phyloP scores from a whole-genome alignment of 805 yeast species.

The Cyberlindnera euphorbiiphila region DNA sequence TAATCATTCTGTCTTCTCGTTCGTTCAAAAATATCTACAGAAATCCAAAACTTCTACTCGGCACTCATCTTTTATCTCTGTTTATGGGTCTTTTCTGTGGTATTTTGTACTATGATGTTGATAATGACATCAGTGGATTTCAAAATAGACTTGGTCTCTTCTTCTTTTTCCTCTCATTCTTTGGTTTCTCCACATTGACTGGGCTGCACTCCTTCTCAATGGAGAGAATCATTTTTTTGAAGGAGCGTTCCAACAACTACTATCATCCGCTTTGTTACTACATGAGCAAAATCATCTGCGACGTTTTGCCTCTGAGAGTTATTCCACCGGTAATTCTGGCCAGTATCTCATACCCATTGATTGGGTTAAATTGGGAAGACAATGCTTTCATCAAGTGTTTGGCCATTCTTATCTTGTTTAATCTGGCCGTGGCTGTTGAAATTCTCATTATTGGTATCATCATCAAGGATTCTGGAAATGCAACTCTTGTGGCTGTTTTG shows the following conservation, averaged over 20 bases:
- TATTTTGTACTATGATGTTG: constrained; percentile 72
- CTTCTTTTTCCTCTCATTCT: constrained; percentile 84
- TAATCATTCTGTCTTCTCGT: constrained; percentile 73
- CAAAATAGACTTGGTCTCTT: constrained; percentile 93
- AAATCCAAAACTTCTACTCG: constrained; percentile 82
- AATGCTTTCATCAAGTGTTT: constrained; percentile 70
- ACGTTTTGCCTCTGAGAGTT: constrained; percentile 85
- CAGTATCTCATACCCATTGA: constrained; percentile 82
- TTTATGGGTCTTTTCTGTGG: constrained; percentile 84
- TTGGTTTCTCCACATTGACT: constrained; percentile 92
- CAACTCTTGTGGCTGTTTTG: constrained; percentile 83
- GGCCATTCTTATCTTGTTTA: constrained; percentile 71
- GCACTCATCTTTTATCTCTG: constrained; percentile 77
- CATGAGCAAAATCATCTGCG: constrained; percentile 80
- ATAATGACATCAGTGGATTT: constrained; percentile 91
- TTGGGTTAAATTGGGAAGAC: constrained; percentile 78
- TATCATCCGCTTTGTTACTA: constrained; percentile 87
- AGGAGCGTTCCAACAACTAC: constrained; percentile 93
- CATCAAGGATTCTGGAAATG: constrained; percentile 85
- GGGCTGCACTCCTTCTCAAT: constrained; percentile 85
- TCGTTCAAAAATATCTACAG: constrained; percentile 91
- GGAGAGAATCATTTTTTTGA: constrained; percentile 83
- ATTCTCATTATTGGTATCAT: constrained; percentile 85
- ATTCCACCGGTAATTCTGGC: constrained; percentile 86
- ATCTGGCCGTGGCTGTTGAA: constrained; percentile 80